These are phyloP conservation scores for Amylostereum areolatum DNA, from an alignment of 1,284 basidiomycete species.

Conservation along the genomic window DNA sequence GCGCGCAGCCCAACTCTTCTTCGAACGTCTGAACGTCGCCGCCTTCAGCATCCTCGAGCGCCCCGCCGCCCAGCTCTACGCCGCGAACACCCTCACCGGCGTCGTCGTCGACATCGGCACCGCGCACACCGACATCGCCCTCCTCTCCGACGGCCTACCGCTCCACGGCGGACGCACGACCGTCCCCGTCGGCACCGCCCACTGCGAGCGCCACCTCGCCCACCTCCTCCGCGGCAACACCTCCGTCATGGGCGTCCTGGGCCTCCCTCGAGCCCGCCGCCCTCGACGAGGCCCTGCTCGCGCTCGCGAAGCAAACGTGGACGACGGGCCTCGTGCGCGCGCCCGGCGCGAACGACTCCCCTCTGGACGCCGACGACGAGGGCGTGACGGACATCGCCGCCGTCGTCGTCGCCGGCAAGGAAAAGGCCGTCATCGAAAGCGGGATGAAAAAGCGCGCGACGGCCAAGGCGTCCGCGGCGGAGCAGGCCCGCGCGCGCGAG, in stretches of 20 bases:
- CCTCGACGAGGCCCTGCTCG: constrained; percentile 44
- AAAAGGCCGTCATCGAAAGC: constrained; percentile 76
- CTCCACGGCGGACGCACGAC: constrained; percentile 54
- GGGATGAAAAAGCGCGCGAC: constrained; percentile 73
- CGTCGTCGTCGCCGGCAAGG: constrained; percentile 73
- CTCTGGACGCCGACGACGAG: constrained; percentile 64
- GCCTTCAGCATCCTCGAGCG: constrained; percentile 81
- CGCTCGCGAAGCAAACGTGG: constrained; percentile 57
- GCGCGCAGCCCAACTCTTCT: constrained; percentile 80
- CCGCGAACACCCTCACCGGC: constrained; percentile 74
- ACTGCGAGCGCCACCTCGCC: constrained; percentile 76
- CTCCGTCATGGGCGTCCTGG: constrained; percentile 59
- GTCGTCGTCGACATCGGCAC: constrained; percentile 84
- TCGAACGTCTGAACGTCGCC: constrained; percentile 93
- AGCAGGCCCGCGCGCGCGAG: constrained; percentile 72
- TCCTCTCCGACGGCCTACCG: constrained; percentile 77
- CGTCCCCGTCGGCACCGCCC: constrained; percentile 60
- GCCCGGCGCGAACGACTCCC: constrained; percentile 66
- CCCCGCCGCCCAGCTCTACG: constrained; percentile 80
- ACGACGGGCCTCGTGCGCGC: constrained; percentile 60
- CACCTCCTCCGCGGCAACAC: constrained; percentile 63
- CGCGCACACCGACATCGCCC: constrained; percentile 70
- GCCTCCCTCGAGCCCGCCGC: constrained; percentile 40
- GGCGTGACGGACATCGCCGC: constrained; percentile 83
- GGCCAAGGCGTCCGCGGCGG: constrained; percentile 71